Conservation (phyloP, 495 filamentous ascomycete genomes). For the Neurospora pannonica region DNA sequence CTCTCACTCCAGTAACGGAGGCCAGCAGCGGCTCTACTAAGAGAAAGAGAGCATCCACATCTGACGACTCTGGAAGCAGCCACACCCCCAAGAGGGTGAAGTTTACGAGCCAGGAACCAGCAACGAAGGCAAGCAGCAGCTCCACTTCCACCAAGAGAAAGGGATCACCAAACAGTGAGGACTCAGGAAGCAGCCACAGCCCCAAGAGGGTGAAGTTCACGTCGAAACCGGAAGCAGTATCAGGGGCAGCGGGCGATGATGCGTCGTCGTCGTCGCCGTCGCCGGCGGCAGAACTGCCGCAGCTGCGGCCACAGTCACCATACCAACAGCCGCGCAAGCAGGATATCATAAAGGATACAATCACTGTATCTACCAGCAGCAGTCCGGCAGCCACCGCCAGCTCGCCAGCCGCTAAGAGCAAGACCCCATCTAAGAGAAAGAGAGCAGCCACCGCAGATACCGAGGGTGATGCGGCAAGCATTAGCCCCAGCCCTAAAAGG, state of each 20-base stretch:
- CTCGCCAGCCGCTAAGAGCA: not conserved
- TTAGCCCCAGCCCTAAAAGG: not conserved
- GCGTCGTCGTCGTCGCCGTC: not conserved
- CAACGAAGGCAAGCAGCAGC: not conserved
- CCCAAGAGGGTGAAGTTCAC: not conserved
- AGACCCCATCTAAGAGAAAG: not conserved
- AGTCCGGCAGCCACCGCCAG: too few relatives aligned
- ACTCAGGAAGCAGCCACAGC: not conserved
- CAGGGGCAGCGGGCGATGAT: not conserved
- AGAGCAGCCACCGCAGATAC: too few relatives aligned
- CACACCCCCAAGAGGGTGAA: too few relatives aligned
- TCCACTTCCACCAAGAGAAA: not conserved
- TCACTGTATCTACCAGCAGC: not conserved
- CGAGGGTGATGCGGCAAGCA: too few relatives aligned
- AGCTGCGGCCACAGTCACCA: not conserved
- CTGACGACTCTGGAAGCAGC: not conserved
- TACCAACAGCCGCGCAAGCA: not conserved
- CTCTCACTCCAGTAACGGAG: not conserved
- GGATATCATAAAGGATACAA: not conserved
- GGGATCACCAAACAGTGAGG: too few relatives aligned
- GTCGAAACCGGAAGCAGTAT: not conserved
- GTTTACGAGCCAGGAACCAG: too few relatives aligned
- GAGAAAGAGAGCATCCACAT: not conserved
- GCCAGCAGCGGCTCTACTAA: not conserved
- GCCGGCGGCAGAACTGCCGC: too few relatives aligned